phyloP scores from a whole-genome alignment of 176 grass and related monocot species.

The Rhipidocladum racemiflorum region DNA sequence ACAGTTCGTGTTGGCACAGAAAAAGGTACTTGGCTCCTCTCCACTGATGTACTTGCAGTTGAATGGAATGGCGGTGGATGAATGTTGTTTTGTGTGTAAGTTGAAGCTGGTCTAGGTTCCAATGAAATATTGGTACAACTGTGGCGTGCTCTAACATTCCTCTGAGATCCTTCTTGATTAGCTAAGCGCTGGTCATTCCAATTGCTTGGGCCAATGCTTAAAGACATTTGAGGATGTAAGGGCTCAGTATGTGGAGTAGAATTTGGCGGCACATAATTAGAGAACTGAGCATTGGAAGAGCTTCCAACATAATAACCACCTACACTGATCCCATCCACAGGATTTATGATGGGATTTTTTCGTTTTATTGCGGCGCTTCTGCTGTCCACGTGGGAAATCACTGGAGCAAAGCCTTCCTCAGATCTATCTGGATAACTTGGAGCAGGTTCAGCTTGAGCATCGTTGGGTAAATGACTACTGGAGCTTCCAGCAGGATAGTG shows the following conservation, averaged over 20 bases:
- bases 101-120: conserved; percentile 31
- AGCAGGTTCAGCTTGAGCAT: conserved; percentile 23
- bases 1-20: conserved; percentile 20
- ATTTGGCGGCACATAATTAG: conserved; percentile 36
- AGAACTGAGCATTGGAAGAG: conserved; percentile 46
- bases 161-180: conserved; percentile 47
- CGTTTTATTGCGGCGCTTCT: conserved; percentile 43
- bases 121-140: conserved; percentile 28
- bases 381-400: conserved; percentile 30
- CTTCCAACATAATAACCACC: conserved; percentile 45
- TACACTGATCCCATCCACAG: conserved; percentile 25
- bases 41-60: conserved; percentile 19
- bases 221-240: conserved; percentile 13
- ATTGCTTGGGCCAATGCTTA: conserved; percentile 31
- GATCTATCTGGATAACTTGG: conserved; percentile 18
- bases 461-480: conserved; percentile 7
- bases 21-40: conserved; percentile 30
- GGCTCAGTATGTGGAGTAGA: conserved; percentile 23
- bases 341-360: conserved; percentile 29
- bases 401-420: conserved; percentile 32
- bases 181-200: conserved; percentile 27
- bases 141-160: conserved; percentile 61
- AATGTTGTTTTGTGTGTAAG: conserved; percentile 20
- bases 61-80: conserved; percentile 18
- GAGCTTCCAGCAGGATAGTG: conserved; percentile 33